A percentile compares a stretch with the other conserved stretches of the same genome.
phyloP scores from a whole-genome alignment of 176 grass and related monocot species.

The Eleusine indica region DNA sequence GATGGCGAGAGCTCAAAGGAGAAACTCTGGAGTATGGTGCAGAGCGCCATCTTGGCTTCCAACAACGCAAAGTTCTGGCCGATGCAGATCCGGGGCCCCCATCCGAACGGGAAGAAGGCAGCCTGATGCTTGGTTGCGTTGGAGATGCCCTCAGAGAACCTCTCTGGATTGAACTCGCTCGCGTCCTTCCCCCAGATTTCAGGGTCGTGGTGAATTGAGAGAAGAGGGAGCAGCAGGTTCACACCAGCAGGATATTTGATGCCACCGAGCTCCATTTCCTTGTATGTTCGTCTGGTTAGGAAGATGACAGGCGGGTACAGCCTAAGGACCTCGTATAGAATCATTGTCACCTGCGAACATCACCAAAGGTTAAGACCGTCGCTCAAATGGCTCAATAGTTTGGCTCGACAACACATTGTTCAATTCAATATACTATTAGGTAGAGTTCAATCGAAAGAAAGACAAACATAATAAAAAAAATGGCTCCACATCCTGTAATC shows the following conservation, averaged over 20 bases:
- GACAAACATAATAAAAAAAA: background rate
- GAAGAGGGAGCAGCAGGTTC: constrained; percentile 42
- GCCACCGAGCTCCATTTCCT: constrained; percentile 53
- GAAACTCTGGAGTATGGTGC: constrained; percentile 69
- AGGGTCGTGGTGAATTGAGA: constrained; percentile 64
- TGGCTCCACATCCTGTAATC: background rate
- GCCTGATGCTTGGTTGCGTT: constrained; percentile 53
- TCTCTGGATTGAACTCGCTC: constrained; percentile 64
- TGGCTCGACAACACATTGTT: background rate
- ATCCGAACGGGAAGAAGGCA: constrained; percentile 69
- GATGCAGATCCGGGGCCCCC: constrained; percentile 70
- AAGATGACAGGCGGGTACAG: constrained; percentile 51
- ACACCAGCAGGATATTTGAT: constrained; percentile 65
- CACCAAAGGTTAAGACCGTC: background rate
- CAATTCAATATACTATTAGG: background rate
- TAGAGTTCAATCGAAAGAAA: background rate
- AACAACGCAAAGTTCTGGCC: constrained; percentile 72
- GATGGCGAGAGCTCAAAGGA: constrained; percentile 64
- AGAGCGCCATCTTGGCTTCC: constrained; percentile 67
- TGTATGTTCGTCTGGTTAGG: constrained; percentile 50
- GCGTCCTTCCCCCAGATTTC: constrained; percentile 64
- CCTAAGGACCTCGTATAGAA: constrained; percentile 73
- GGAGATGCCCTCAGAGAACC: constrained; percentile 68
- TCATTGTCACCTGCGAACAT: constrained; percentile 58
- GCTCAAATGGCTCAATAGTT: background rate